Percentiles rank a stretch among this genome's conserved stretches.
Conservation (phyloP, 768 basidiomycete species). For the Panus rudis region DNA sequence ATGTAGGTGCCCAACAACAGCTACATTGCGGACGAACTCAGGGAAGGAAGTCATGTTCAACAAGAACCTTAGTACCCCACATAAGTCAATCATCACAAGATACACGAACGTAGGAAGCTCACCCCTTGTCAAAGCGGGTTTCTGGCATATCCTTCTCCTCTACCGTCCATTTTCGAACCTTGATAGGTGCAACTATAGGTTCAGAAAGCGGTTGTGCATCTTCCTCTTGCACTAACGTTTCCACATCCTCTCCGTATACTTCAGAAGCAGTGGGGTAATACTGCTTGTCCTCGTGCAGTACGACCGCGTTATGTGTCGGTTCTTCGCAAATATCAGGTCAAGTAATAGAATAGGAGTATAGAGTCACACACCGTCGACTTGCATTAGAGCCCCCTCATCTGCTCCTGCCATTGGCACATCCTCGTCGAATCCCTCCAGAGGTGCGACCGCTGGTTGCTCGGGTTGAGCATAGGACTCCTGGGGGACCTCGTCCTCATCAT, state of each 20-base stretch:
- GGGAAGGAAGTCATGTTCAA: conserved; percentile 88
- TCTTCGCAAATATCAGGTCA: conserved; percentile 32
- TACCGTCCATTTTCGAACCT: conserved; percentile 89
- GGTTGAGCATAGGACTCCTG: conserved; percentile 38
- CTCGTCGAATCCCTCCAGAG: conserved; percentile 80
- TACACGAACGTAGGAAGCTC: conserved; percentile 23
- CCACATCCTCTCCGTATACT: conserved; percentile 89
- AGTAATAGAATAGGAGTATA: conserved; percentile 3
- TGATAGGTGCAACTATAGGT: conserved; percentile 92
- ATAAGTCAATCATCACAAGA: background rate
- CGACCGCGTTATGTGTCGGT: conserved; percentile 71
- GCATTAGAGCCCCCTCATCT: conserved; percentile 68
- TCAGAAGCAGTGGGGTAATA: conserved; percentile 93
- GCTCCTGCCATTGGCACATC: conserved; percentile 50
- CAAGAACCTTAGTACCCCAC: conserved; percentile 57
- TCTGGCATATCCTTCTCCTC: conserved; percentile 95
- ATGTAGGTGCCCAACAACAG: conserved; percentile 92
- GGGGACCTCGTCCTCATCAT: conserved; percentile 58
- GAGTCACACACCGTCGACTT: conserved; percentile 59
- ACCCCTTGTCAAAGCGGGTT: conserved; percentile 98
- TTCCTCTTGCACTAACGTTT: conserved; percentile 96
- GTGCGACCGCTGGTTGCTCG: conserved; percentile 25
- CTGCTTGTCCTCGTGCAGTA: conserved; percentile 96
- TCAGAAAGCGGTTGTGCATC: conserved; percentile 93
- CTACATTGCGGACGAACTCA: conserved; percentile 93